phyloP scores from a whole-genome alignment of 768 basidiomycete species.

The Kwoniella pini region DNA sequence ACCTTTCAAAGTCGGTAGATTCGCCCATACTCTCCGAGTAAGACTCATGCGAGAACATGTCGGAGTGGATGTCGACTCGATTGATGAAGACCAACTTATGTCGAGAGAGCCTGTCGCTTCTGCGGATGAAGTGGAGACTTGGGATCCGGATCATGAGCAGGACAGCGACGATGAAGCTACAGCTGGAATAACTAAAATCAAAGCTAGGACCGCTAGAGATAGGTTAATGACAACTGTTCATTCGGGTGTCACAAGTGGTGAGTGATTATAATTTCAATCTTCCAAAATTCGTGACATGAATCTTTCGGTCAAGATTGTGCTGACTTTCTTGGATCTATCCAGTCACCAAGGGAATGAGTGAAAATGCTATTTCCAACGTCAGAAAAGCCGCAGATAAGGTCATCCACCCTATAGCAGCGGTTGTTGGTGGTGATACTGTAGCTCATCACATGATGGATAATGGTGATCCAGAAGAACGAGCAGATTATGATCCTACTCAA shows the following conservation, averaged over 20 bases:
- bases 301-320: constrained; percentile 4
- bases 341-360: constrained; percentile 54
- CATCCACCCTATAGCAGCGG: constrained; percentile 56
- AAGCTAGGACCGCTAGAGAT: constrained; percentile 44
- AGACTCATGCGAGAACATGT: constrained; percentile 96
- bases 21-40: constrained; percentile 89
- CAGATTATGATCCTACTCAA: constrained; percentile 60
- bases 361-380: constrained; percentile 46
- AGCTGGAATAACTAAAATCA: constrained; percentile 48
- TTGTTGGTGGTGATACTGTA: constrained; percentile 36
- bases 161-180: constrained; percentile 36
- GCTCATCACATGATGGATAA: constrained; percentile 57
- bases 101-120: constrained; percentile 60
- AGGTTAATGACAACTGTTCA: constrained; percentile 44
- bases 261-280: no score
- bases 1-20: constrained; percentile 93
- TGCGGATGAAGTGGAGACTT: constrained; percentile 62
- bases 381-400: constrained; percentile 59
- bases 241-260: constrained; percentile 43
- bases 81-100: constrained; percentile 74
- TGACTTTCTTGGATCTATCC: not conserved
- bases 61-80: constrained; percentile 87
- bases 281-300: not conserved
- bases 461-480: constrained; percentile 60
- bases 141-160: constrained; percentile 77